phyloP scores from a whole-genome alignment of 148 eudicot genomes.

The Tetragonia tetragonoides region DNA sequence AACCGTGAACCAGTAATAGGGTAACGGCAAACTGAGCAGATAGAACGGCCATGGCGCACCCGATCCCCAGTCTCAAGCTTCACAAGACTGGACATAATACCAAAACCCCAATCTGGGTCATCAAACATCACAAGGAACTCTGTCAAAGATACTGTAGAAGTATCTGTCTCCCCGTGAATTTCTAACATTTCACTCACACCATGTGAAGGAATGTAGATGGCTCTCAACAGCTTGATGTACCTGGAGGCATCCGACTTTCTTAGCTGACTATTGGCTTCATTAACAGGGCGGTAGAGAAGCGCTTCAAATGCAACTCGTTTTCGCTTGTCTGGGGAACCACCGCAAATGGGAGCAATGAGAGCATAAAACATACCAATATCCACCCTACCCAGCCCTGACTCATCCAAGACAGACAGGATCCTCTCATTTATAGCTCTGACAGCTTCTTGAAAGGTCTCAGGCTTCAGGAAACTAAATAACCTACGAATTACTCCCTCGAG shows the following conservation, averaged over 20 bases:
- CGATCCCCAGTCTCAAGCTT: slow-evolving; percentile 84
- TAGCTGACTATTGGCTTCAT: slow-evolving; percentile 57
- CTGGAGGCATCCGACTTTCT: slow-evolving; percentile 56
- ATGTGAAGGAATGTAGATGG: slow-evolving; percentile 77
- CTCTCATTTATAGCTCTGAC: slow-evolving; percentile 85
- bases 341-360: slow-evolving; percentile 77
- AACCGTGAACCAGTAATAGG: slow-evolving; percentile 87
- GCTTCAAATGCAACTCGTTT: slow-evolving; percentile 83
- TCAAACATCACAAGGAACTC: slow-evolving; percentile 85
- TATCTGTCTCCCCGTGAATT: slow-evolving; percentile 72
- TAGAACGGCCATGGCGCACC: slow-evolving; percentile 67
- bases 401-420: slow-evolving; percentile 75
- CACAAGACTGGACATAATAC: slow-evolving; percentile 66
- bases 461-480: slow-evolving; percentile 79
- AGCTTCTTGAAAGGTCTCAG: slow-evolving; percentile 92
- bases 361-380: slow-evolving; percentile 98
- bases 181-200: slow-evolving; percentile 81
- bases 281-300: slow-evolving; percentile 72
- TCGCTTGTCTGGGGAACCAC: slow-evolving; percentile 67
- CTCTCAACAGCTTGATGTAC: slow-evolving; percentile 71
- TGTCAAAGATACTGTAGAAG: slow-evolving; percentile 49
- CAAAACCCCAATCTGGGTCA: slow-evolving; percentile 91
- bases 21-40: slow-evolving; percentile 84
- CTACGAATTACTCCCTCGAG: slow-evolving; percentile 72
- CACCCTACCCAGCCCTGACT: slow-evolving; percentile 72